Percentiles rank a stretch among this genome's conserved stretches.
Conservation (phyloP, 352 stramenopile genomes). For the Pythium phragmitis region DNA sequence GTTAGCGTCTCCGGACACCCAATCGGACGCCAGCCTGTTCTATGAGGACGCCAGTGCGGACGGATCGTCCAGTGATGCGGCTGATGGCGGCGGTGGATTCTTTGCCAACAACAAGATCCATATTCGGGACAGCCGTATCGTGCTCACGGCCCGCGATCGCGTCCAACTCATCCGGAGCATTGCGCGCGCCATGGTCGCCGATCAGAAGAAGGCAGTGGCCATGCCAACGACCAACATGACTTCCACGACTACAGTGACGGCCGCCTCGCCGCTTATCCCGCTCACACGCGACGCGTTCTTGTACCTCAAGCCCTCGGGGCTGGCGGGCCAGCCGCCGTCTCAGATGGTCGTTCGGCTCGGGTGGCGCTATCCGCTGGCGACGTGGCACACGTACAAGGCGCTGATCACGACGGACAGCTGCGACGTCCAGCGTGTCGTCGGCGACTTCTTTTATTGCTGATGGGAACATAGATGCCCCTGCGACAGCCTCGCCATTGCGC, state of each 20-base stretch:
- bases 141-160: slow-evolving; percentile 24
- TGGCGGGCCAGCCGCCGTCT: neutral
- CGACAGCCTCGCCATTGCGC: neutral
- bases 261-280: slow-evolving; percentile 9
- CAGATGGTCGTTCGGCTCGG: slow-evolving; percentile 17
- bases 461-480: neutral
- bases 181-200: slow-evolving; percentile 10
- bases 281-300: slow-evolving; percentile 24
- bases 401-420: slow-evolving; percentile 15
- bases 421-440: slow-evolving; percentile 21
- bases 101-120: slow-evolving; percentile 24
- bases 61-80: neutral
- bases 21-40: neutral
- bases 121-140: slow-evolving; percentile 27
- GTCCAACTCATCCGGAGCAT: slow-evolving; percentile 18
- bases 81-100: slow-evolving; percentile 6
- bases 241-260: neutral
- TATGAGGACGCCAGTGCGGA: neutral
- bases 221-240: neutral
- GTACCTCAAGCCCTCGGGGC: slow-evolving; percentile 15
- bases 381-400: slow-evolving; percentile 24
- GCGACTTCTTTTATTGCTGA: slow-evolving; percentile 29
- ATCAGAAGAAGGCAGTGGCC: slow-evolving; percentile 11
- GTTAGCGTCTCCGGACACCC: neutral
- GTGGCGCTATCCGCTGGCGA: slow-evolving; percentile 24